A percentile compares a stretch with the other conserved stretches of the same genome.
Conservation (phyloP, 208 protist genomes). For the Leishmania mexicana region DNA sequence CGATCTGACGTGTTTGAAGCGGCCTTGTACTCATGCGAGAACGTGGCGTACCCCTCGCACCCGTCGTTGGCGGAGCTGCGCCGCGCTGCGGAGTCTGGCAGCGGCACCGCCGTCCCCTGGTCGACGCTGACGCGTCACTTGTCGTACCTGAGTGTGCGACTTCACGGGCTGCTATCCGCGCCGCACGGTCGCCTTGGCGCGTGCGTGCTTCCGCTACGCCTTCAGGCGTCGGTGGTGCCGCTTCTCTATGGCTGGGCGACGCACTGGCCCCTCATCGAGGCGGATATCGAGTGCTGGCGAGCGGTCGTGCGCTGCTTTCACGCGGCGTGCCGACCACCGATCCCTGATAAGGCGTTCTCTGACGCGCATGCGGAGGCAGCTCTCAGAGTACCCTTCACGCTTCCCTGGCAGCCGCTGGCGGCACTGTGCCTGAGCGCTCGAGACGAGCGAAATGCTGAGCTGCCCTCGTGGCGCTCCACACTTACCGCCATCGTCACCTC, state of each 20-base stretch:
- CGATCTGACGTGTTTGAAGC: background rate
- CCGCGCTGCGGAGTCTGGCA: background rate
- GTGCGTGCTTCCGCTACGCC: constrained; percentile 37
- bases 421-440: constrained; percentile 37
- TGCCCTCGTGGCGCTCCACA: constrained; percentile 14
- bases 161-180: constrained; percentile 18
- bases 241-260: constrained; percentile 71
- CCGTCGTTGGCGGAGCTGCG: constrained; percentile 5
- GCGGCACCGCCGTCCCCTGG: constrained; percentile 11
- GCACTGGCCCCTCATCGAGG: constrained; percentile 50
- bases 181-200: background rate
- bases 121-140: constrained; percentile 20
- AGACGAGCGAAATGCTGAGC: constrained; percentile 5
- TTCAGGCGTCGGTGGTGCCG: constrained; percentile 54
- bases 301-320: constrained; percentile 44
- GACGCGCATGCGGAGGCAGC: background rate
- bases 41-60: constrained; percentile 1
- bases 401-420: constrained; percentile 73
- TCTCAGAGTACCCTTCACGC: constrained; percentile 20
- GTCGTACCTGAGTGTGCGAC: constrained; percentile 13
- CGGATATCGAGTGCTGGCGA: constrained; percentile 42
- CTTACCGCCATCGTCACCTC: constrained; percentile 12
- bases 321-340: background rate
- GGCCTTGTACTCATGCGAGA: constrained; percentile 14
- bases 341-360: background rate